Conservation (phyloP, 1,284 basidiomycete genomes). For the Acaromyces ingoldii region DNA sequence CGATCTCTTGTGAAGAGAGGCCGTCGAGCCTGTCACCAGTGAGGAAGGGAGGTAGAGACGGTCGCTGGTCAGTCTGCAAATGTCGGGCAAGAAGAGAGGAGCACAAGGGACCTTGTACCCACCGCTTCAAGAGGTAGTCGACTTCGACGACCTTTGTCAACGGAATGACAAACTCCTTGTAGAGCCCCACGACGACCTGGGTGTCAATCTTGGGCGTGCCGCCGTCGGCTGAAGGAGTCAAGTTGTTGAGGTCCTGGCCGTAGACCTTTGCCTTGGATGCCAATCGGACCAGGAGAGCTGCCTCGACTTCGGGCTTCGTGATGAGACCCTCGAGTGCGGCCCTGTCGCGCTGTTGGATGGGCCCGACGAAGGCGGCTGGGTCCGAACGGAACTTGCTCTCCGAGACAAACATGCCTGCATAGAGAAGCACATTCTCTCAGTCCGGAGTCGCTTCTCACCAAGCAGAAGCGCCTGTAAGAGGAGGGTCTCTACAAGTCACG, state of each 20-base stretch:
- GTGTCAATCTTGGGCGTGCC: conserved; percentile 71
- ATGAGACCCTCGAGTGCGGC: conserved; percentile 70
- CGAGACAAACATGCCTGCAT: conserved; percentile 89
- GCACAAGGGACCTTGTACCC: conserved; percentile 2
- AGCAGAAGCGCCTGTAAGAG: background rate
- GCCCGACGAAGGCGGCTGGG: conserved; percentile 82
- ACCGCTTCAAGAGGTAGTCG: conserved; percentile 30
- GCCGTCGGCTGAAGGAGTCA: background rate
- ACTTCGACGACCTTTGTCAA: conserved; percentile 98
- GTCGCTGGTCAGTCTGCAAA: background rate
- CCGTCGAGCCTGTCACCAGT: conserved; percentile 5
- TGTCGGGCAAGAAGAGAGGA: background rate
- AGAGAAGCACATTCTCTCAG: background rate
- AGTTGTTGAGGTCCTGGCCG: conserved; percentile 73
- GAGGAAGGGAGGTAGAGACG: no score
- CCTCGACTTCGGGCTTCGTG: conserved; percentile 93
- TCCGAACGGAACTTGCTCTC: conserved; percentile 87
- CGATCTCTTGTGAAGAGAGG: background rate
- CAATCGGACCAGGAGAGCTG: conserved; percentile 74
- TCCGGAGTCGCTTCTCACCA: background rate
- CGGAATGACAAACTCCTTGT: conserved; percentile 91
- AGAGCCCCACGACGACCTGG: conserved; percentile 84
- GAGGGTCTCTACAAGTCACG: conserved; percentile 37
- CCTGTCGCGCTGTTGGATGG: conserved; percentile 75
- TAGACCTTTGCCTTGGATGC: conserved; percentile 88